Evolutionary conservation across 176 grass and related monocot species (phyloP).

Genomic region (Hordeum marinum): DNA sequence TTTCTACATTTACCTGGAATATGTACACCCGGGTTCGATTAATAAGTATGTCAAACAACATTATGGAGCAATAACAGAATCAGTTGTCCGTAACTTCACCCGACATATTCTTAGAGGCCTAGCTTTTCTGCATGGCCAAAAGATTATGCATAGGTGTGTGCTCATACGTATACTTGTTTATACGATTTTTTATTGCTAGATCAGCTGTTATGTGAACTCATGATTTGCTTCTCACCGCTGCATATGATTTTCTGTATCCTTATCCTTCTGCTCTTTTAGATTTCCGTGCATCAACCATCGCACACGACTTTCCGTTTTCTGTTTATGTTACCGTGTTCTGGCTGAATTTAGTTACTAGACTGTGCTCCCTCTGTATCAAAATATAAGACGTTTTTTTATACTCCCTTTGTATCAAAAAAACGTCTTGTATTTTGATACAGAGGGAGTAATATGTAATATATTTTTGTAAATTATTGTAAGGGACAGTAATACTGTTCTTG

Average conservation of each 20-base stretch:
- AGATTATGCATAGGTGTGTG: slow-evolving; percentile 61
- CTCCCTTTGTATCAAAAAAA: too few species aligned
- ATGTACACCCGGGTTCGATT: slow-evolving; percentile 96
- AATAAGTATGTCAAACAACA: slow-evolving; percentile 91
- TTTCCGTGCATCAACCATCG: slow-evolving; percentile 11
- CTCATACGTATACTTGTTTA: slow-evolving; percentile 3
- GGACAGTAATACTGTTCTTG: background rate
- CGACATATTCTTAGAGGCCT: slow-evolving; percentile 95
- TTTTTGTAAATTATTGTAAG: too few species aligned
- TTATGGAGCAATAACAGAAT: slow-evolving; percentile 92
- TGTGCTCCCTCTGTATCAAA: too few species aligned
- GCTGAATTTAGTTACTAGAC: background rate
- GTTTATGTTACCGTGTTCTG: slow-evolving; percentile 10
- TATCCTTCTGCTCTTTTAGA: background rate
- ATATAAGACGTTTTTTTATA: too few species aligned
- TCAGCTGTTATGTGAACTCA: slow-evolving; percentile 7
- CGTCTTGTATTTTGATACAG: too few species aligned
- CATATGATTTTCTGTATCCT: slow-evolving; percentile 23
- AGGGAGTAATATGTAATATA: too few species aligned
- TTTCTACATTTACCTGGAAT: slow-evolving; percentile 97
- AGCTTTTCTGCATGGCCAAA: slow-evolving; percentile 85
- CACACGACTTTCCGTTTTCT: background rate
- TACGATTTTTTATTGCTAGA: slow-evolving; percentile 13
- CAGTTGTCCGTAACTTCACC: slow-evolving; percentile 88
- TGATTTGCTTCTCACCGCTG: background rate